Conservation (phyloP, 257 asterid species). For the Salvia splendens region DNA sequence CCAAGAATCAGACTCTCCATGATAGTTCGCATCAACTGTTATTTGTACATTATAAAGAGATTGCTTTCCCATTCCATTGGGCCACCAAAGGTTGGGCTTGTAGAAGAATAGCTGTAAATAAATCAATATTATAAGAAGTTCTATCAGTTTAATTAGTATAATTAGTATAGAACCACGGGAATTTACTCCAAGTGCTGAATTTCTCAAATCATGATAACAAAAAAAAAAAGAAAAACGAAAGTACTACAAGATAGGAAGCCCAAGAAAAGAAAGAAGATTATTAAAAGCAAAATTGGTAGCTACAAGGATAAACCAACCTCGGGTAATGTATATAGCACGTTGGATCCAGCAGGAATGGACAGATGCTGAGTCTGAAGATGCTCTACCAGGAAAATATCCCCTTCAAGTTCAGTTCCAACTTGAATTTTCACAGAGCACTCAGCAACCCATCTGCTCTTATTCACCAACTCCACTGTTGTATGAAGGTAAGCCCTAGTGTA, state of each 20-base stretch:
- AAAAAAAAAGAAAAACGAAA: no score
- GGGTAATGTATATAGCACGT: constrained; percentile 68
- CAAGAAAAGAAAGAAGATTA: no score
- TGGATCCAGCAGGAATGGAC: constrained; percentile 65
- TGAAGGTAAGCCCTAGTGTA: constrained; percentile 74
- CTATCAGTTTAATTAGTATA: no score
- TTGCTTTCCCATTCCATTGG: constrained; percentile 98
- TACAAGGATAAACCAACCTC: constrained; percentile 39
- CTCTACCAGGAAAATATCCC: constrained; percentile 57
- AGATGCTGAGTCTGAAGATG: constrained; percentile 67
- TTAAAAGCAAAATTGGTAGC: no score
- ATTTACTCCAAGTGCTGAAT: no score
- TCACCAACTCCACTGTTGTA: constrained; percentile 71
- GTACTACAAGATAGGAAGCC: no score
- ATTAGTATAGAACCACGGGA: no score
- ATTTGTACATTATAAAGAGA: constrained; percentile 78
- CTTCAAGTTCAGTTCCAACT: constrained; percentile 79
- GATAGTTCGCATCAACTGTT: constrained; percentile 64
- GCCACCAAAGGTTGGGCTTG: constrained; percentile 98
- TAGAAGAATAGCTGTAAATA: constrained; percentile 70
- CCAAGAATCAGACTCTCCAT: constrained; percentile 90
- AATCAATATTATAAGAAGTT: no score
- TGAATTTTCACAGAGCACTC: constrained; percentile 84
- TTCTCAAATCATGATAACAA: no score
- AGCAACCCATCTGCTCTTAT: constrained; percentile 56